Conservation (phyloP, 208 protist species). For the Crithidia thermophila region DNA sequence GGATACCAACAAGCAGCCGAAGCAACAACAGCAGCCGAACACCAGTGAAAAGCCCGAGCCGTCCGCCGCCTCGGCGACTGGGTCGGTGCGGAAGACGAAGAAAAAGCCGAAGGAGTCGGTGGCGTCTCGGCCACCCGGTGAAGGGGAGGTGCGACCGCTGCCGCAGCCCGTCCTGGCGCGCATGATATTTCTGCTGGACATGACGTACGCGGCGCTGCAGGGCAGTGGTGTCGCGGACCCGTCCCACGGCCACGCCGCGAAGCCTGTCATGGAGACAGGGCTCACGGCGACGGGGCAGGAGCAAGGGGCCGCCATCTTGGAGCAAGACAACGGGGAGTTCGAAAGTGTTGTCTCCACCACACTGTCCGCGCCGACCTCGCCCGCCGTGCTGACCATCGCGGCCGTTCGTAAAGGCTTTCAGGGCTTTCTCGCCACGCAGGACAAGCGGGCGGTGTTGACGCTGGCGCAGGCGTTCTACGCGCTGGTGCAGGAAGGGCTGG, state of each 20-base stretch:
- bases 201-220: slow-evolving; percentile 39
- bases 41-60: no score
- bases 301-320: slow-evolving; percentile 13
- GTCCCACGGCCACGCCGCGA: neutral
- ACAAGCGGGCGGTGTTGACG: slow-evolving; percentile 50
- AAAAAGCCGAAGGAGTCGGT: neutral
- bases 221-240: neutral
- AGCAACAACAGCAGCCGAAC: neutral
- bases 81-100: neutral
- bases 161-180: slow-evolving; percentile 30
- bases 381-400: slow-evolving; percentile 29
- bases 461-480: slow-evolving; percentile 59
- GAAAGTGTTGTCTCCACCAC: slow-evolving; percentile 25
- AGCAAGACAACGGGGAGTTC: slow-evolving; percentile 30
- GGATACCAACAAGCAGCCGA: no score
- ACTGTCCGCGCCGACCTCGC: slow-evolving; percentile 24
- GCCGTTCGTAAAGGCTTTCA: slow-evolving; percentile 58
- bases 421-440: slow-evolving; percentile 51
- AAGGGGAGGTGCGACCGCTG: slow-evolving; percentile 24
- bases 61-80: neutral
- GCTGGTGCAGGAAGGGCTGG: slow-evolving; percentile 28
- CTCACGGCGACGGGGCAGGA: slow-evolving; percentile 25
- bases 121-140: neutral
- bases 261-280: slow-evolving; percentile 29
- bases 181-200: slow-evolving; percentile 42